Conservation (phyloP, 2,329 filamentous ascomycete genomes). For the Trichothecium sympodiale region DNA sequence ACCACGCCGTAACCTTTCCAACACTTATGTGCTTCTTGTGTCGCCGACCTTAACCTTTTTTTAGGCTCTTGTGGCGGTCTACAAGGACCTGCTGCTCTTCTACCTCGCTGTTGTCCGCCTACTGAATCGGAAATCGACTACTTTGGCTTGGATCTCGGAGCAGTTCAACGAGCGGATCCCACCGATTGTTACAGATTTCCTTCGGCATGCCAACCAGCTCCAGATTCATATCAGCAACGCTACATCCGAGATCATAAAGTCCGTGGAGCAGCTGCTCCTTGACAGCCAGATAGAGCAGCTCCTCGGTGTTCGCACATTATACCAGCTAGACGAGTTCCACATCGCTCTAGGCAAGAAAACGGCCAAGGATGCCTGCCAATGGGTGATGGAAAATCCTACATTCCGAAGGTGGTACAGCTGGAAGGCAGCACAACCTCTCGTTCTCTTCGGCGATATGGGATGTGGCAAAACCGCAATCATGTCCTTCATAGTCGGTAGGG, state of each 20-base stretch:
- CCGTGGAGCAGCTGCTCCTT: not conserved
- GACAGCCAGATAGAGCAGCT: not conserved
- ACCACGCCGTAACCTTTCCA: not conserved
- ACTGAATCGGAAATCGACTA: not conserved
- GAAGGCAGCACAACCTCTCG: not conserved
- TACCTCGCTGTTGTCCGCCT: conserved; percentile 1
- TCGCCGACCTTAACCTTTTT: not conserved
- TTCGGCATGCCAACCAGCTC: conserved; percentile 1
- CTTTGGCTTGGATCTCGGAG: conserved; percentile 3
- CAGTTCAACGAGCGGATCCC: conserved; percentile 3
- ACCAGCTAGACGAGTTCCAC: not conserved
- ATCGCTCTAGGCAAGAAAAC: not conserved
- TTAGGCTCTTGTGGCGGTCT: conserved; percentile 1
- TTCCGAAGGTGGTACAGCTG: conserved; percentile 1
- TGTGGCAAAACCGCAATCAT: conserved; percentile 3
- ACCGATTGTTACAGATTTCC: conserved; percentile 2
- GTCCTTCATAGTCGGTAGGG: conserved; percentile 1
- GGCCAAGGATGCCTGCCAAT: conserved; percentile 1
- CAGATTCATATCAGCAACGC: conserved; percentile 1
- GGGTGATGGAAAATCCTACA: not conserved
- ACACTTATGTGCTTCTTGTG: not conserved
- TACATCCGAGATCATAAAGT: not conserved
- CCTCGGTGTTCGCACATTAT: not conserved
- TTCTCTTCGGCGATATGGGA: conserved; percentile 3
- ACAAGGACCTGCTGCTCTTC: conserved; percentile 1